A percentile compares a stretch with the other conserved stretches of the same genome.
Evolutionary conservation across 2,329 filamentous ascomycete species (phyloP).

Genomic region (Chaetomium globosum): DNA sequence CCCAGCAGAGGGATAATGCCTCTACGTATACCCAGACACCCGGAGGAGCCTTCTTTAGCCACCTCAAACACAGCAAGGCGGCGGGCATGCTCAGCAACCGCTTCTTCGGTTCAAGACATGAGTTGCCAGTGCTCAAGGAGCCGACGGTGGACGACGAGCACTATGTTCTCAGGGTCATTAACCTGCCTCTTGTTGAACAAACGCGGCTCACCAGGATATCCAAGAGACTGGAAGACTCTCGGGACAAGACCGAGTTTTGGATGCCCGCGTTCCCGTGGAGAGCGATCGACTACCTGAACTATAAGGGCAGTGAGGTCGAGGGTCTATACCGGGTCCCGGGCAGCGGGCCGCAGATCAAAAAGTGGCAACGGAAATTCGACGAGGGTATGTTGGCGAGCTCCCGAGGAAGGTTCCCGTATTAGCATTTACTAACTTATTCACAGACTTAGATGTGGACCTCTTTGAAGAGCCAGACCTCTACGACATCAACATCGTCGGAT

Average conservation of each 20-base stretch:
- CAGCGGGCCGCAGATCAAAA: slow-evolving; percentile 85
- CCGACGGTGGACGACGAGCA: slow-evolving; percentile 72
- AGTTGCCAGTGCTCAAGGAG: slow-evolving; percentile 68
- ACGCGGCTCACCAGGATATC: slow-evolving; percentile 90
- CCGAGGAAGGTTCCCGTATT: not conserved
- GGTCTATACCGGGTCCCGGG: slow-evolving; percentile 91
- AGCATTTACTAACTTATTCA: slow-evolving; percentile 33
- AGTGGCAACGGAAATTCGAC: slow-evolving; percentile 91
- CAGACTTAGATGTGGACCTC: slow-evolving; percentile 85
- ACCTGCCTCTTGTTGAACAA: slow-evolving; percentile 82
- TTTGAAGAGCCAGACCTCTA: slow-evolving; percentile 87
- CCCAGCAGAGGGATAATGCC: slow-evolving; percentile 52
- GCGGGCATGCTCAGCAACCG: slow-evolving; percentile 82
- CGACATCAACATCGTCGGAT: slow-evolving; percentile 95
- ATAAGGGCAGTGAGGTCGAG: slow-evolving; percentile 90
- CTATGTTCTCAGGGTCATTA: slow-evolving; percentile 83
- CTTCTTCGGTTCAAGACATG: slow-evolving; percentile 74
- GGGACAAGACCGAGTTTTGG: slow-evolving; percentile 97
- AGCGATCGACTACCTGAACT: slow-evolving; percentile 94
- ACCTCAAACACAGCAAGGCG: slow-evolving; percentile 71
- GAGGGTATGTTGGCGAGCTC: slow-evolving; percentile 56
- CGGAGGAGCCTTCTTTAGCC: slow-evolving; percentile 68
- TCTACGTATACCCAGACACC: slow-evolving; percentile 64
- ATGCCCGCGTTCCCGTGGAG: slow-evolving; percentile 96
- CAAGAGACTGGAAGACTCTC: slow-evolving; percentile 80